Evolutionary conservation across 139 green algal genomes (phyloP), one percentile per base, ranked within the genome.

Genomic region (Astrephomene gubernaculifera): DNA sequence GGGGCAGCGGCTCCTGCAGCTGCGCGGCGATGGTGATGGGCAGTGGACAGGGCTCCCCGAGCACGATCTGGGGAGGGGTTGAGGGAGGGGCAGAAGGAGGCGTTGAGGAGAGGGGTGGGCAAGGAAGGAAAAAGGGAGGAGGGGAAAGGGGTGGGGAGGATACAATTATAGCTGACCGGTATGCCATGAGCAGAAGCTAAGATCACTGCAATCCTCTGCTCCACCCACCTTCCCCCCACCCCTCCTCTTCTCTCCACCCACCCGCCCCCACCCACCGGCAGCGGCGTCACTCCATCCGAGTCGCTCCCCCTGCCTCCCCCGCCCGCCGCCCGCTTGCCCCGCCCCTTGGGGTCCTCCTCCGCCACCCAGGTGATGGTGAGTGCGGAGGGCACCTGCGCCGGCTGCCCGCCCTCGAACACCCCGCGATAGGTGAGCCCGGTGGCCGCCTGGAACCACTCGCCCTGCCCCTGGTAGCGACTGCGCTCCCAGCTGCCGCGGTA

Each of bases 311-410:
- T 43, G 70, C 70, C 70, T 17, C 70, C 39, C 38, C 39, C 68
- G 6, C 44, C 8, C 25, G 74, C 36, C 4, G 60, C 14, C 78
- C 74, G 73, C 43, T 61, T 63, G 57, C 39, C 60, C 33, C 38
- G 24, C 45, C 38, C 53, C 74, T 76, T 85, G 64, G 79, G 79
- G 64, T 85, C 79, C 61, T 85, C 63, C 44, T 85, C 79, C 53
- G 39, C 8, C 10, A 54, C 9, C 70, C 70, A 87, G 4, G 70
- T 73, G 3, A 87, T n/a, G 1, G 70, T 82, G 21, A 87, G 44
- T n/a, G 8, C 6, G 27, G 70, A 57, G 70, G 81, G 70, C 38
- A 73, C 45, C 36, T 67, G 53, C 57, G 25, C n/a, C 0, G 81
- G 81, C 21, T n/a, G 29, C 25, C 81, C 81, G 0, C 9, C 38